These are phyloP conservation scores for Tulasnella calospora DNA, from an alignment of 768 basidiomycete species.

Conservation along the genomic window DNA sequence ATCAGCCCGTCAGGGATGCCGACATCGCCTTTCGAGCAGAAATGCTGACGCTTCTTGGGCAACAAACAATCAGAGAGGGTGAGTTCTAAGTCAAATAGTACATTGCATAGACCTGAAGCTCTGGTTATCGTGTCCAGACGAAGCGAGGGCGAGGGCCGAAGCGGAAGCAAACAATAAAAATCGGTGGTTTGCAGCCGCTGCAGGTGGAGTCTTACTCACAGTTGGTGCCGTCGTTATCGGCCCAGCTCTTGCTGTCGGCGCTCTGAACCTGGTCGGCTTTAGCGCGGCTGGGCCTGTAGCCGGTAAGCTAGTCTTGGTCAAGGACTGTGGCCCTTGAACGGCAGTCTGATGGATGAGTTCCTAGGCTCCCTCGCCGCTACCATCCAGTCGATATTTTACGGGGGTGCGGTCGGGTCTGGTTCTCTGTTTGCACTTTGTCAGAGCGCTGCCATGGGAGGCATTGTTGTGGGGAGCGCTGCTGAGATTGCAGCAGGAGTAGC, in stretches of 20 bases:
- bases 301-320: background rate
- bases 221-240: background rate
- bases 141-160: background rate
- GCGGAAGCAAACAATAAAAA: background rate
- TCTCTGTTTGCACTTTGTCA: background rate
- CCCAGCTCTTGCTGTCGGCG: background rate
- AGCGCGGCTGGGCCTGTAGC: background rate
- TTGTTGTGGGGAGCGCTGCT: background rate
- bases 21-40: background rate
- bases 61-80: background rate
- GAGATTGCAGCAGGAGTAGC: conserved; percentile 1
- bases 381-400: background rate
- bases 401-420: background rate
- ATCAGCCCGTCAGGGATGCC: background rate
- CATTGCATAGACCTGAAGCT: background rate
- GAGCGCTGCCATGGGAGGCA: conserved; percentile 1
- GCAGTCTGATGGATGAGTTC: background rate
- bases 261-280: conserved; percentile 7
- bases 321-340: background rate
- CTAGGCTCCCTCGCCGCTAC: conserved; percentile 10
- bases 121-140: background rate
- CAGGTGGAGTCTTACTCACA: background rate
- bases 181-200: background rate
- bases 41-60: background rate
- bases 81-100: background rate